Conservation (phyloP, 2,329 filamentous ascomycete species). For the Aspergillus sp. region DNA sequence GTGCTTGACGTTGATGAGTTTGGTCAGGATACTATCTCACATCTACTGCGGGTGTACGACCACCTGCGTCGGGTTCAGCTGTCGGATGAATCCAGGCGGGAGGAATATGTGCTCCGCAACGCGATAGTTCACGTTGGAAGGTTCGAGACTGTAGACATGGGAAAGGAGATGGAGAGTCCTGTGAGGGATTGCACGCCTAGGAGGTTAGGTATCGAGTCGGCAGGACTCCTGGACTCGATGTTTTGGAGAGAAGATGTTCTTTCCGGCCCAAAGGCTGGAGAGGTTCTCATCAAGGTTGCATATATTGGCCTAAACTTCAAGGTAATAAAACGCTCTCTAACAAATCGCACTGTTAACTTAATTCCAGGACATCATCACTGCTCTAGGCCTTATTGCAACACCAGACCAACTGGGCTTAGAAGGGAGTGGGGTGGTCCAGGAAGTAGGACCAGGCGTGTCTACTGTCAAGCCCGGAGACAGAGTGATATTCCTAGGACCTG, state of each 20-base stretch:
- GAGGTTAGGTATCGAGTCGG: neutral
- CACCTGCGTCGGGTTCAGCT: neutral
- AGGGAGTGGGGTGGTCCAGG: slow-evolving; percentile 8
- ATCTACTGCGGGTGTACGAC: neutral
- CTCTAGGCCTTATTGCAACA: slow-evolving; percentile 37
- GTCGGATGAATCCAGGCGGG: neutral
- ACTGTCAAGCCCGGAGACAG: slow-evolving; percentile 5
- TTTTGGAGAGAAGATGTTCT: slow-evolving; percentile 1
- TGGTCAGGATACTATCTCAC: neutral
- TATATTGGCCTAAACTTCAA: slow-evolving; percentile 20
- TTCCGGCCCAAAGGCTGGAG: neutral
- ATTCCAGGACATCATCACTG: slow-evolving; percentile 14
- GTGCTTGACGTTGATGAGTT: slow-evolving; percentile 26
- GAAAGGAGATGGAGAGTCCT: neutral
- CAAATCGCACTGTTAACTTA: neutral
- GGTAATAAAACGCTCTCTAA: neutral
- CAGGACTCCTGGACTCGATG: slow-evolving; percentile 13
- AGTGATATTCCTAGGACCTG: slow-evolving; percentile 19
- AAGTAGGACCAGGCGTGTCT: slow-evolving; percentile 7
- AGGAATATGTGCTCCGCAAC: slow-evolving; percentile 2
- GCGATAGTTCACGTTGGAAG: neutral
- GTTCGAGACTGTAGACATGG: neutral
- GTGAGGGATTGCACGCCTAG: neutral
- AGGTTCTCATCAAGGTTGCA: slow-evolving; percentile 23
- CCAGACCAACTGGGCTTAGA: slow-evolving; percentile 14